Conservation (phyloP, 2,329 filamentous ascomycete genomes). For the Penicillium sp. region DNA sequence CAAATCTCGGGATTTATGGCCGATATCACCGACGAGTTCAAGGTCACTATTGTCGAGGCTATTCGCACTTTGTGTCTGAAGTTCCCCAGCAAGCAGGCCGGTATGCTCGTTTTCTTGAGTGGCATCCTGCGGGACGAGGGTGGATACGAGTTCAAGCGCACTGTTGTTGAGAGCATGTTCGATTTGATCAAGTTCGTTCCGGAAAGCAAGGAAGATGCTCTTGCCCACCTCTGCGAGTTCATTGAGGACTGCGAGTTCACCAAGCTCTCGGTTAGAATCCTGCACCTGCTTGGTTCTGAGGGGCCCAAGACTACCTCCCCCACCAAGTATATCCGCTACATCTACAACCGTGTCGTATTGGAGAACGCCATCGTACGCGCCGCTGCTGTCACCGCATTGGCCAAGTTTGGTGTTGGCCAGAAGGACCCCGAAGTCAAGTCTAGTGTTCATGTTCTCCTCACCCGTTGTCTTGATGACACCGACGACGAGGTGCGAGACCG, state of each 20-base stretch:
- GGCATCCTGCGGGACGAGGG: conserved; percentile 96
- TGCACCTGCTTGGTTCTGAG: conserved; percentile 90
- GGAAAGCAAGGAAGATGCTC: conserved; percentile 72
- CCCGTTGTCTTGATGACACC: conserved; percentile 89
- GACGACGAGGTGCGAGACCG: conserved; percentile 97
- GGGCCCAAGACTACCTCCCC: conserved; percentile 93
- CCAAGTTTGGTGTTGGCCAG: conserved; percentile 96
- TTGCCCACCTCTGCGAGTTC: conserved; percentile 96
- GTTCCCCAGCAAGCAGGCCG: conserved; percentile 96
- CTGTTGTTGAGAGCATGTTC: conserved; percentile 98
- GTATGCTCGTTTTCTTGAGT: conserved; percentile 95
- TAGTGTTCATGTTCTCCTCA: conserved; percentile 88
- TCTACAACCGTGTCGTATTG: conserved; percentile 96
- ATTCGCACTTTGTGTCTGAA: conserved; percentile 95
- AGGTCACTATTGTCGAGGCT: conserved; percentile 99
- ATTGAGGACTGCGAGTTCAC: conserved; percentile 99
- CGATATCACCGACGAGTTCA: conserved; percentile 98
- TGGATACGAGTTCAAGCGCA: conserved; percentile 96
- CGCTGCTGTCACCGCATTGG: conserved; percentile 89
- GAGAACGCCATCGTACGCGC: conserved; percentile 96
- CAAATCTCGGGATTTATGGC: conserved; percentile 98
- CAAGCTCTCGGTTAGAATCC: conserved; percentile 90
- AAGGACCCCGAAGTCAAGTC: conserved; percentile 96
- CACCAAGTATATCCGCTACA: conserved; percentile 98
- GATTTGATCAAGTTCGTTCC: conserved; percentile 98